Evolutionary conservation across 495 filamentous ascomycete species (phyloP), one percentile per base, ranked within the genome.

Genomic region (Mytilinidion resinicola): DNA sequence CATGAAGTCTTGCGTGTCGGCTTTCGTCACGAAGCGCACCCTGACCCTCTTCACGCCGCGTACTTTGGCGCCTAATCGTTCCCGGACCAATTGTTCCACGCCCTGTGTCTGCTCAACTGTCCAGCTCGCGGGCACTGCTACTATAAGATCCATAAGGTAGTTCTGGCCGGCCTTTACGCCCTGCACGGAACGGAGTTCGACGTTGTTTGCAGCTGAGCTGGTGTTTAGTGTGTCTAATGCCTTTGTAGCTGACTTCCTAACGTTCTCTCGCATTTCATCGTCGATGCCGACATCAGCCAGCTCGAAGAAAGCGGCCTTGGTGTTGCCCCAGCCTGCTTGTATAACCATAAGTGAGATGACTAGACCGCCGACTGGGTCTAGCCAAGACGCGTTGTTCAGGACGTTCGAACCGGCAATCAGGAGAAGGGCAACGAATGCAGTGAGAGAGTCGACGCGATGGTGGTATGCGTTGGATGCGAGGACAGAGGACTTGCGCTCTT

Each of bases 381-480:
- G 80, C 90, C 91, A 96, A 44, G 84, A 78, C 41, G 90, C 89
- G 63, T 92, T 84, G 25, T 82, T 75, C 38, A 96, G 80, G 49
- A 96, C 72, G 70, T 96, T 91, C n/a, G 89, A 88, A 34, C 90
- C 92, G 30, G 87, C 82, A 66, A 98, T 96, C 15, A 87, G 90
- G 49, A 85, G 72, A 12, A 98, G 78, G 10, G 93, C 93, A 51
- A 96, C 93, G 61, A 98, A 87, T 49, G 90, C 89, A 0, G 93
- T 97, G 20, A 96, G 80, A 50, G 89, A 95, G 71, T 98, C 93
- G 67, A 98, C 85, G 49, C 93, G 88, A 77, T 98, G 93, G 73
- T 98, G 93, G 60, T 95, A 79, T 4, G 93, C 93, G 70, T 98
- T 98, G 49, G 90, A 95, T 19, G 92, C 90, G n/a, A 98, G 84